Evolutionary conservation across 2,329 filamentous ascomycete species (phyloP), one percentile per base, ranked within the genome.

Genomic region (Aspergillus amoenus): DNA sequence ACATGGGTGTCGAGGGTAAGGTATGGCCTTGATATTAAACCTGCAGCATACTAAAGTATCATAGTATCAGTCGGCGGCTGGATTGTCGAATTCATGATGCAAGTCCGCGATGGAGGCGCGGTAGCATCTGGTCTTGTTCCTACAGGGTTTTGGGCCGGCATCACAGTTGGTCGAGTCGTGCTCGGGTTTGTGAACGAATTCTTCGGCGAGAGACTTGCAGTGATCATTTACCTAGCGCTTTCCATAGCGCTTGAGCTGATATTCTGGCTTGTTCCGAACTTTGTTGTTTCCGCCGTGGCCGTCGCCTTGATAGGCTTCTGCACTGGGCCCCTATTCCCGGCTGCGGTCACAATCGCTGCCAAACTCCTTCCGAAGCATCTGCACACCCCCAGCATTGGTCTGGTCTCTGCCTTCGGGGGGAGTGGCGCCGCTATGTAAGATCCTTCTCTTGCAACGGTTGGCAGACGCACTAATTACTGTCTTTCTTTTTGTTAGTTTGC

Each of bases 31-130:
- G 2, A 7, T 17, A 45, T 11, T 24, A 18, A 12, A 18, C 5
- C 8, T 17, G 30, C 24, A n/a, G 13, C 13, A 37, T 37, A 15
- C 45, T 55, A 34, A 46, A 46, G 5, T 37, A n/a, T 13, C 41
- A 15, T 7, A 57, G 54, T 61, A 42, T 55, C 55, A 5, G 44
- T 61, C 4, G 48, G 51, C 13, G 88, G 88, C 30, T 91, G 88
- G 89, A 85, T 93, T 59, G 86, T 90, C 51, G 85, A 85, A 2
- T 91, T 92, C 70, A 92, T 93, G 88, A 82, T 90, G n/a, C 76
- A 82, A 24, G 85, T 89, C 11, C 81, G 90, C 7, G 70, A 85
- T 24, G 88, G 85, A 3, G 80, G 77, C 22, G 76, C 83, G 0
- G 91, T 91, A 66, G 78, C 84, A 4, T 84, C 86, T 15, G 89